Evolutionary conservation across 257 asterid genomes (phyloP), one percentile per base, ranked within the genome.

Genomic region (Solanum pinnatisectum): DNA sequence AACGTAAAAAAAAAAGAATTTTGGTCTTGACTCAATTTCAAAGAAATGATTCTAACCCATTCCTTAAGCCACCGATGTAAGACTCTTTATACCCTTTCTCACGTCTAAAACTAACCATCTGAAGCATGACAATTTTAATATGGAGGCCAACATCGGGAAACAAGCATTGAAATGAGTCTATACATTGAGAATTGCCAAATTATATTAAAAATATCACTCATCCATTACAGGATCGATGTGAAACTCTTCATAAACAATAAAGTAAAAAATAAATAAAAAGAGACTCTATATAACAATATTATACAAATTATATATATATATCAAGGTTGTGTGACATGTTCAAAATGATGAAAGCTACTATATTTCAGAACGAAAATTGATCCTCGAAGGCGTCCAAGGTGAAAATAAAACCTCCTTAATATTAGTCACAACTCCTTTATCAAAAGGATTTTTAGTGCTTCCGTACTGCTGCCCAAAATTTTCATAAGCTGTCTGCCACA

Each of bases 301-400:
- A 49, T 15, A 49, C 25, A 33, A 71, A 33, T 16, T 27, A 68
- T 13, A 67, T 18, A 46, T 46, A 49, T 2, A 16, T 15, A 15
- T 44, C 10, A 15, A 27, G 25, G 40, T 79, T 79, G 37, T 79
- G 1, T 44, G 27, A 44, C 84, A 84, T 67, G 49, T 40, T 25
- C 67, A 73, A 84, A 71, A 30, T 20, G 16, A 52, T 37, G 27
- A 12, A 59, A 36, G 36, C 70, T 77, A 40, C 40, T 30, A 87
- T 87, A 79, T 27, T 27, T 88, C 89, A 84, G 87, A 89, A 87
- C 85, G 88, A 68, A 92, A 91, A 86, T 92, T 88, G 60, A 91
- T 87, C 82, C 84, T 85, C 3, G 90, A 59, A 40, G 88, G 88
- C 52, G 87, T 76, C 32, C 63, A 42, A 14, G 89, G 77, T 39